These are phyloP conservation scores for Rhizopus delemar DNA, from an alignment of 371 early-diverging fungal genomes.

Conservation along the genomic window DNA sequence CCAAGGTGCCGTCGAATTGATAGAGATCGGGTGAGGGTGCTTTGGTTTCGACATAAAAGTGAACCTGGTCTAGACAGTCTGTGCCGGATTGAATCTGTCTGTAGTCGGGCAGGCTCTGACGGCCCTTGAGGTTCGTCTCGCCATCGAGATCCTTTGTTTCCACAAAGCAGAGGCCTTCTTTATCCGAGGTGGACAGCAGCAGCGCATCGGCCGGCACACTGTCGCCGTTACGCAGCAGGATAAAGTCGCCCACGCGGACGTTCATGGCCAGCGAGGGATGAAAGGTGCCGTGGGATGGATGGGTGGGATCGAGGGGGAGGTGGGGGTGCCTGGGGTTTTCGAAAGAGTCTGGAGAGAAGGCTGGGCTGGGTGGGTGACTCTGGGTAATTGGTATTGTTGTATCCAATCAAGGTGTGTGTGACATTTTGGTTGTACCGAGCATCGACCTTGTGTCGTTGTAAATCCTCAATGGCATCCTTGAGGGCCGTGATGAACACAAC, in stretches of 20 bases:
- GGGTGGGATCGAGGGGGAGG: too few relatives aligned
- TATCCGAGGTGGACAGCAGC: constrained; percentile 77
- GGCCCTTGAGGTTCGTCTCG: constrained; percentile 91
- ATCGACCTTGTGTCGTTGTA: constrained; percentile 90
- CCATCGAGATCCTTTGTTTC: constrained; percentile 97
- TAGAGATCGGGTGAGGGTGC: constrained; percentile 73
- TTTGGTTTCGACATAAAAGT: constrained; percentile 69
- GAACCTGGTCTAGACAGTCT: constrained; percentile 62
- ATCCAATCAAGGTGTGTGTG: constrained; percentile 70
- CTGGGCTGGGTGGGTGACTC: not conserved
- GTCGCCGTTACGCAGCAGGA: constrained; percentile 81
- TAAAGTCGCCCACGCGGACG: constrained; percentile 90
- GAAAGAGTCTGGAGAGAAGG: not conserved
- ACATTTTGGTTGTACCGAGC: constrained; percentile 79
- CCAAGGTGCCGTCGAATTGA: constrained; percentile 60
- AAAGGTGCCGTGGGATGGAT: constrained; percentile 21
- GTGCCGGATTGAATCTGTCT: constrained; percentile 60
- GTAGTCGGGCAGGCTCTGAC: constrained; percentile 65
- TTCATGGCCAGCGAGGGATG: constrained; percentile 50
- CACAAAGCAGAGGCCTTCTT: constrained; percentile 76
- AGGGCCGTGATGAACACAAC: constrained; percentile 88
- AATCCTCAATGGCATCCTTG: constrained; percentile 97
- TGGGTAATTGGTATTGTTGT: constrained; percentile 74
- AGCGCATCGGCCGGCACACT: constrained; percentile 91
- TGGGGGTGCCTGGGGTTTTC: too few relatives aligned